phyloP scores from a whole-genome alignment of 345 rosid genomes.

The Punica granatum region DNA sequence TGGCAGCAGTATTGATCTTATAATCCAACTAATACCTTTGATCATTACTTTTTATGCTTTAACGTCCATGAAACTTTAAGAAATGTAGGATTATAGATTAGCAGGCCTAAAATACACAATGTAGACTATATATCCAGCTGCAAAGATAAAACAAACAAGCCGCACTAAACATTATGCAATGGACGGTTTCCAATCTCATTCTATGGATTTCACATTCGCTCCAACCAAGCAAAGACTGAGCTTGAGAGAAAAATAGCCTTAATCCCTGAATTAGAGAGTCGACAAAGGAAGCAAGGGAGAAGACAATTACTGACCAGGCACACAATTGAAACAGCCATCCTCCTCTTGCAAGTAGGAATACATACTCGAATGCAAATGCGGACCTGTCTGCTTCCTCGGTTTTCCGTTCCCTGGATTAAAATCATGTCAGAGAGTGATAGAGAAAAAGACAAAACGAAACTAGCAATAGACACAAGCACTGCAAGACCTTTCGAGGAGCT shows the following conservation, averaged over 20 bases:
- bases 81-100: background rate
- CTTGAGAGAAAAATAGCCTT: background rate
- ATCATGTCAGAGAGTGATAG: background rate
- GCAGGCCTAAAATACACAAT: background rate
- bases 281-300: background rate
- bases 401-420: constrained; percentile 1
- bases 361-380: constrained; percentile 36
- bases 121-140: background rate
- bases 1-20: background rate
- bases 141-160: background rate
- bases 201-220: background rate
- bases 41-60: background rate
- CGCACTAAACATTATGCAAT: background rate
- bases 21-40: background rate
- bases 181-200: no score
- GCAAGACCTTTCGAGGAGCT: constrained; percentile 30
- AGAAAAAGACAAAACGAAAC: background rate
- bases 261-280: background rate
- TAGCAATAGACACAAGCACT: background rate
- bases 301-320: constrained; percentile 31
- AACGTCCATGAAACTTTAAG: background rate
- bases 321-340: constrained; percentile 46
- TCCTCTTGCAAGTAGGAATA: constrained; percentile 45
- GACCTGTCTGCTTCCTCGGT: constrained; percentile 31
- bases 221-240: background rate